Conservation (phyloP, 208 protist species). For the Leishmania gerbilli region DNA sequence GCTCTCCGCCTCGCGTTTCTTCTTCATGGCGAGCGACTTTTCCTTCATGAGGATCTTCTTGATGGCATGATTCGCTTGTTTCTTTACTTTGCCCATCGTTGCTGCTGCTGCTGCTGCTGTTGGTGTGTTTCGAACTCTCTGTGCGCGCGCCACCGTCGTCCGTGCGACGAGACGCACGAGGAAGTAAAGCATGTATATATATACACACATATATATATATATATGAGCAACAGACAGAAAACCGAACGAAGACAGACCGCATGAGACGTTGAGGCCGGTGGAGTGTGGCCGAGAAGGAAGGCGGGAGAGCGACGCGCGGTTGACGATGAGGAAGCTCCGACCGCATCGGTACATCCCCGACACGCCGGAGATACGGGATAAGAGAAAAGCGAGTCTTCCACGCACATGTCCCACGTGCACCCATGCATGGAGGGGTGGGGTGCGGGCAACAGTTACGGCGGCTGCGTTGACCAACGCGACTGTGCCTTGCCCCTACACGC, state of each 20-base stretch:
- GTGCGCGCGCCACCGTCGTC: background rate
- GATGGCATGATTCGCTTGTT: conserved; percentile 70
- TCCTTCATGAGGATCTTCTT: conserved; percentile 94
- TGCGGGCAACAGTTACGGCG: background rate
- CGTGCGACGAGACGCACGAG: background rate
- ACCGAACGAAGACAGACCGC: background rate
- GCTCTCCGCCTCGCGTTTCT: conserved; percentile 87
- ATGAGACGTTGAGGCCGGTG: background rate
- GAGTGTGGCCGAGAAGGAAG: background rate
- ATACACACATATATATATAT: too few species aligned
- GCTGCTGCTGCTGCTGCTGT: background rate
- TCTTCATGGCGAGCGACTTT: conserved; percentile 81
- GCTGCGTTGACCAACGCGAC: background rate
- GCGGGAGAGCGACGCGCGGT: background rate
- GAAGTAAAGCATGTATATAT: background rate
- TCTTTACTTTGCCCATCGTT: conserved; percentile 81
- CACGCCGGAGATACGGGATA: background rate
- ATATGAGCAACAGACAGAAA: background rate
- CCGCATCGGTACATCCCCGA: background rate
- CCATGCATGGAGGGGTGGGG: background rate
- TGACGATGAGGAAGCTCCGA: background rate
- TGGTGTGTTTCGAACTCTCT: background rate
- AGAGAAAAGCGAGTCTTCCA: background rate
- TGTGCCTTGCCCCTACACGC: background rate
- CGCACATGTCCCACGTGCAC: background rate